Percentiles rank a stretch among this genome's conserved stretches.
phyloP scores from a whole-genome alignment of 352 stramenopile species.

The Saprolegnia diclina region DNA sequence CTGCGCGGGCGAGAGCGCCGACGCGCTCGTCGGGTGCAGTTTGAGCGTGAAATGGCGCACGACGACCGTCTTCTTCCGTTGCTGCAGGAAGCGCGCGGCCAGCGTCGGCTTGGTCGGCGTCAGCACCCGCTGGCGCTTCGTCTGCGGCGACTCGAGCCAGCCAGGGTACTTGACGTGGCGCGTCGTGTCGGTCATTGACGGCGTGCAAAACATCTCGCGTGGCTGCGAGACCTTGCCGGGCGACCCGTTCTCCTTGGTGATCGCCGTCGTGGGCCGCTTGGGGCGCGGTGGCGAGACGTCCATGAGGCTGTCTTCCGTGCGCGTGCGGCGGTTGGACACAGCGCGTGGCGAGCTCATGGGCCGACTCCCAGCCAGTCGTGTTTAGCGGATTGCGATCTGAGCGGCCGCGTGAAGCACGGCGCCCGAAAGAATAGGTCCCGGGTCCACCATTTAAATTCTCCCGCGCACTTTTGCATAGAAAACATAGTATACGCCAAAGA shows the following conservation, averaged over 20 bases:
- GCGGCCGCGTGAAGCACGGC: background rate
- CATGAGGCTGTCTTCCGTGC: background rate
- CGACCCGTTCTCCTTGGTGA: background rate
- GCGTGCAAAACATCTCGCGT: background rate
- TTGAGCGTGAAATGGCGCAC: background rate
- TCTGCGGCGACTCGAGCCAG: too few relatives aligned
- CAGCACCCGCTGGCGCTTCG: background rate
- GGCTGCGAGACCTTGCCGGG: background rate
- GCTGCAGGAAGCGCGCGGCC: background rate
- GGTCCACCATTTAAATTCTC: too few relatives aligned
- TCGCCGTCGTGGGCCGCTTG: background rate
- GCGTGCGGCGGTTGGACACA: too few relatives aligned
- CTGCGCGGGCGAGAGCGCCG: background rate
- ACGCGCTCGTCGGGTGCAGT: background rate
- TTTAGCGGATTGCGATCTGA: background rate
- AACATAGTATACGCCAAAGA: too few relatives aligned
- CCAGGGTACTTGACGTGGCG: background rate
- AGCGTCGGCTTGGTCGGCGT: background rate
- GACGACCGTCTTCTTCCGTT: background rate
- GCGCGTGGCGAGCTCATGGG: background rate
- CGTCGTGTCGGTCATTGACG: background rate
- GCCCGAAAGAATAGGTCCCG: too few relatives aligned
- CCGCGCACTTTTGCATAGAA: too few relatives aligned
- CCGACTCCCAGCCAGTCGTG: background rate
- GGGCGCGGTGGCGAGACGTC: background rate